phyloP scores from a whole-genome alignment of 768 basidiomycete genomes.

The Gymnopilus dilepis region DNA sequence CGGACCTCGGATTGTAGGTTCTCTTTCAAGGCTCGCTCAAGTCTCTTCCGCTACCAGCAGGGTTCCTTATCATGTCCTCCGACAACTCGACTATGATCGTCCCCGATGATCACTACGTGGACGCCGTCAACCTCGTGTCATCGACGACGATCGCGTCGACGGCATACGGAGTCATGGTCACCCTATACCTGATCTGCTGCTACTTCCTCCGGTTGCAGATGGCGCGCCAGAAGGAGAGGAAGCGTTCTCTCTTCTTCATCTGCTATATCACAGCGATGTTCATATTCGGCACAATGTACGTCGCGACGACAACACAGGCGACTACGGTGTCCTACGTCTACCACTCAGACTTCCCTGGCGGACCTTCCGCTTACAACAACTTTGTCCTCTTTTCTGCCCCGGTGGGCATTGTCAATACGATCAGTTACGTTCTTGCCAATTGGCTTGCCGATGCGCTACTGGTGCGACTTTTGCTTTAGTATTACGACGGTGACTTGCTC shows the following conservation, averaged over 20 bases:
- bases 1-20: background rate
- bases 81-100: background rate
- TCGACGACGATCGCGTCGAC: conserved; percentile 17
- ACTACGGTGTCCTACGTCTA: conserved; percentile 16
- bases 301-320: conserved; percentile 13
- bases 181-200: conserved; percentile 16
- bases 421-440: conserved; percentile 17
- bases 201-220: conserved; percentile 14
- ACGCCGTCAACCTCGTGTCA: conserved; percentile 12
- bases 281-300: conserved; percentile 11
- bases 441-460: conserved; percentile 19
- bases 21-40: background rate
- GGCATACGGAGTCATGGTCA: conserved; percentile 15
- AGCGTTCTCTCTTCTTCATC: conserved; percentile 7
- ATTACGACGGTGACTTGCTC: too few species aligned
- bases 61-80: conserved; percentile 1
- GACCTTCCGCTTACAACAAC: conserved; percentile 17
- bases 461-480: background rate
- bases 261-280: conserved; percentile 19
- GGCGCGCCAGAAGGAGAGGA: conserved; percentile 2
- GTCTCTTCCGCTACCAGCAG: background rate
- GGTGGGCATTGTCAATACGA: conserved; percentile 9
- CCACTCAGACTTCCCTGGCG: conserved; percentile 14
- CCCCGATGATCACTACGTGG: conserved; percentile 10
- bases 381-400: conserved; percentile 13